Evolutionary conservation across 208 protist species (phyloP).

Genomic region (Blechomonas ayalai): DNA sequence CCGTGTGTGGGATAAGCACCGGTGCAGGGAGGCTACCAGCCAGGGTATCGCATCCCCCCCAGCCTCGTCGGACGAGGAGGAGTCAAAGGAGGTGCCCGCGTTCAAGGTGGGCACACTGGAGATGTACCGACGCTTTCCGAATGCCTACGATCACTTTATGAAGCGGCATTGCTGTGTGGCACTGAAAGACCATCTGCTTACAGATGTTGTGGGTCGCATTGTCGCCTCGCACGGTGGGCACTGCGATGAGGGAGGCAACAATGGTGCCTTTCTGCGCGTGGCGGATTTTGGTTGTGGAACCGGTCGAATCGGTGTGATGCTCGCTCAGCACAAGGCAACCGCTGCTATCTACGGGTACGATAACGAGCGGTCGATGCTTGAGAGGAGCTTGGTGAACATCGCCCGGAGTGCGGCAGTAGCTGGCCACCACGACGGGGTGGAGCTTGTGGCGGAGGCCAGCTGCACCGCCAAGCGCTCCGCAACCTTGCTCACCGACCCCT

Average conservation of each 20-base stretch:
- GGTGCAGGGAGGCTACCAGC: background rate
- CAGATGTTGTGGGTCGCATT: conserved; percentile 31
- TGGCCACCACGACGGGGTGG: conserved; percentile 6
- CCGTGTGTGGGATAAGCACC: conserved; percentile 14
- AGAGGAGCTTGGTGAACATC: conserved; percentile 44
- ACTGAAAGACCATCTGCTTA: conserved; percentile 28
- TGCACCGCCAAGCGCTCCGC: background rate
- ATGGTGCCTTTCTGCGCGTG: conserved; percentile 20
- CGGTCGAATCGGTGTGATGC: conserved; percentile 56
- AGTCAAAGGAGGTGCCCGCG: conserved; percentile 23
- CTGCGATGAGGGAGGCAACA: conserved; percentile 1
- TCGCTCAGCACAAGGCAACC: conserved; percentile 37
- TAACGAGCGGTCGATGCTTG: conserved; percentile 55
- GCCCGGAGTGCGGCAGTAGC: conserved; percentile 16
- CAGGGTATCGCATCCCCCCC: too few relatives aligned
- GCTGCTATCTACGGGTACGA: conserved; percentile 67
- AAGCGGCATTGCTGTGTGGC: conserved; percentile 51
- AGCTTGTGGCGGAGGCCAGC: conserved; percentile 5
- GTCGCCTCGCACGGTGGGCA: background rate
- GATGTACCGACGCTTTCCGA: conserved; percentile 72
- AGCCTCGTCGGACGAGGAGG: background rate
- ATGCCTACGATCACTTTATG: conserved; percentile 79
- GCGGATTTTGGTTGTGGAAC: conserved; percentile 81
- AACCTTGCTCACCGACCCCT: too few relatives aligned
- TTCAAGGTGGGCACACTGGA: conserved; percentile 80